Evolutionary conservation across 176 grass and related monocot genomes (phyloP).

Genomic region (Alopecurus myosuroides): DNA sequence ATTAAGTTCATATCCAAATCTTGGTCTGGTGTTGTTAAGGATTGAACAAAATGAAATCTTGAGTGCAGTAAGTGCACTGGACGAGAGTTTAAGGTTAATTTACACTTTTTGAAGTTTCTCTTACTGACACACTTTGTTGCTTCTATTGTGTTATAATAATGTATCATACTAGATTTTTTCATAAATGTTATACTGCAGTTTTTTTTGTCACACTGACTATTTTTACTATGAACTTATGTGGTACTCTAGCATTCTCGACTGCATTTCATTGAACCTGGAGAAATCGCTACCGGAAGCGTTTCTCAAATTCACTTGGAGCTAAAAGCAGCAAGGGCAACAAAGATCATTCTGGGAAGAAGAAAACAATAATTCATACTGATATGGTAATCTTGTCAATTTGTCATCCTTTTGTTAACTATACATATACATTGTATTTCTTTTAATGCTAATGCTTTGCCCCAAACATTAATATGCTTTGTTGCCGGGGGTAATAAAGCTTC

Average conservation of each 20-base stretch:
- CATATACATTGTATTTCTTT: slow-evolving; percentile 2
- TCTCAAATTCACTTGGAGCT: slow-evolving; percentile 52
- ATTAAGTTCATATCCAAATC: background rate
- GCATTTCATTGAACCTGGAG: slow-evolving; percentile 99
- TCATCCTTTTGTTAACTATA: slow-evolving; percentile 3
- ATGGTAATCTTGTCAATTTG: slow-evolving; percentile 57
- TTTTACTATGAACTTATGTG: slow-evolving; percentile 19
- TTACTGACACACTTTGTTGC: slow-evolving; percentile 13
- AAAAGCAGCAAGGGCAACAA: slow-evolving; percentile 44
- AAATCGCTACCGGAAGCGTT: slow-evolving; percentile 78
- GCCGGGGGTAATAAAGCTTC: background rate
- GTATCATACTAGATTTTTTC: background rate
- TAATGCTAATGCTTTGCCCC: background rate
- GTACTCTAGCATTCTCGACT: slow-evolving; percentile 66
- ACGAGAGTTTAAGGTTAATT: background rate
- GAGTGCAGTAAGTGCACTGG: background rate
- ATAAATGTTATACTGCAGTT: background rate
- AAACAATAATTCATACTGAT: slow-evolving; percentile 78
- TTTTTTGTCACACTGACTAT: background rate
- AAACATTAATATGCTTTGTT: too few species aligned
- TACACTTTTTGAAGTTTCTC: background rate
- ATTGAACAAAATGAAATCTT: background rate
- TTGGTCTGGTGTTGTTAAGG: background rate
- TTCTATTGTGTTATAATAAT: background rate
- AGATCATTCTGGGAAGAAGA: slow-evolving; percentile 40